Evolutionary conservation across 2,329 filamentous ascomycete genomes (phyloP).

Genomic region (Diaporthe caulivora): DNA sequence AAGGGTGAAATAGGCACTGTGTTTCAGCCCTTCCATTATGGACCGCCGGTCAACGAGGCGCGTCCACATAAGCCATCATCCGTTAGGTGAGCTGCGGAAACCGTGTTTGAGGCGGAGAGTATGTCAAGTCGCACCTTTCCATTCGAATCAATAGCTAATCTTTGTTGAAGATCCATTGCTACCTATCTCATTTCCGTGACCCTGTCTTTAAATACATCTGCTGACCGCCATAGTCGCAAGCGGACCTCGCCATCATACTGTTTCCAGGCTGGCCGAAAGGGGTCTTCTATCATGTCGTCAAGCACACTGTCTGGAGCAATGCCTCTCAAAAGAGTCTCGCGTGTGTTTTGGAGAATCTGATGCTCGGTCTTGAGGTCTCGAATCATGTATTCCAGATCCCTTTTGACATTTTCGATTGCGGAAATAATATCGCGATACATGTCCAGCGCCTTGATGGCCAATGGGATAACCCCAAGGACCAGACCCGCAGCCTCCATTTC

Average conservation of each 20-base stretch:
- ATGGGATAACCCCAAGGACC: constrained; percentile 35
- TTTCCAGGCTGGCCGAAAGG: constrained; percentile 34
- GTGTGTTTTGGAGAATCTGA: constrained; percentile 34
- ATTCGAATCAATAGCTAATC: constrained; percentile 20
- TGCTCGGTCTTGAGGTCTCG: constrained; percentile 36
- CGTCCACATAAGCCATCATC: background rate
- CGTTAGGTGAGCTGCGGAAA: background rate
- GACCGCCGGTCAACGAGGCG: constrained; percentile 18
- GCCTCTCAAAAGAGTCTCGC: constrained; percentile 34
- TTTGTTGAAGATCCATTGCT: constrained; percentile 11
- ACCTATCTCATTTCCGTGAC: constrained; percentile 27
- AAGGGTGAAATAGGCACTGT: constrained; percentile 23
- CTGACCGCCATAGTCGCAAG: constrained; percentile 32
- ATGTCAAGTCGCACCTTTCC: constrained; percentile 1
- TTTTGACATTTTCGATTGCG: constrained; percentile 17
- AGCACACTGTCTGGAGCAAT: constrained; percentile 30
- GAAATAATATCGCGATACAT: constrained; percentile 28
- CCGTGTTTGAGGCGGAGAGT: background rate
- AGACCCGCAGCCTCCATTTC: constrained; percentile 35
- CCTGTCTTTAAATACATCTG: constrained; percentile 11
- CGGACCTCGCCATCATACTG: constrained; percentile 22
- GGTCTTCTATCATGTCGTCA: constrained; percentile 31
- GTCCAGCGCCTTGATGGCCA: constrained; percentile 28
- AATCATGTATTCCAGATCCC: constrained; percentile 28
- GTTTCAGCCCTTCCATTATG: constrained; percentile 31